Conservation (phyloP, 1,139 yeast species). For the Lodderomyces parapsilosis region DNA sequence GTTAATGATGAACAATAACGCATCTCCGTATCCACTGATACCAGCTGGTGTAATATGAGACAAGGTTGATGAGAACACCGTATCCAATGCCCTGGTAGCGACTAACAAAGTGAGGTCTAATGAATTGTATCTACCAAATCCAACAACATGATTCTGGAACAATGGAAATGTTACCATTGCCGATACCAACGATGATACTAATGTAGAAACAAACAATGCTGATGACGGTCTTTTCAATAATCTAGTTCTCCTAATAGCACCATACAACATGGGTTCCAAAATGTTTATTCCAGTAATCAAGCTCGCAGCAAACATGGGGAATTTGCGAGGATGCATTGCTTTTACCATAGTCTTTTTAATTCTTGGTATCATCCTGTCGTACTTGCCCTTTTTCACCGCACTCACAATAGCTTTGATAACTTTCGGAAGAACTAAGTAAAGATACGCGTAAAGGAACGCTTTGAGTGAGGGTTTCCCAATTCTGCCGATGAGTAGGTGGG, state of each 20-base stretch:
- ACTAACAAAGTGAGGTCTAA: constrained; percentile 36
- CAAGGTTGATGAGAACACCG: constrained; percentile 27
- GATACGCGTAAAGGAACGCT: constrained; percentile 35
- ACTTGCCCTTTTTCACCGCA: constrained; percentile 20
- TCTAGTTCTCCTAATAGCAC: constrained; percentile 15
- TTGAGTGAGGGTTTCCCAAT: constrained; percentile 27
- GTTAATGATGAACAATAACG: constrained; percentile 26
- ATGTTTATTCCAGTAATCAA: constrained; percentile 31
- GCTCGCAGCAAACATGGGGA: constrained; percentile 32
- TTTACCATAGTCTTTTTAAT: constrained; percentile 17
- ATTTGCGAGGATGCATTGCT: constrained; percentile 30
- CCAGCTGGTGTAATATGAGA: constrained; percentile 18
- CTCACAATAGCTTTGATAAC: constrained; percentile 20
- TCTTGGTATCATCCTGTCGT: constrained; percentile 17
- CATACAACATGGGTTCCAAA: constrained; percentile 31
- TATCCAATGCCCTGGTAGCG: constrained; percentile 37
- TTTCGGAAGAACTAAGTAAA: constrained; percentile 33
- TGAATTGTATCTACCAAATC: constrained; percentile 29
- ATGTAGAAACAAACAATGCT: constrained; percentile 28
- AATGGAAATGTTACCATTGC: constrained; percentile 27
- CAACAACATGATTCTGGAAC: constrained; percentile 31
- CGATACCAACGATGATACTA: constrained; percentile 28
- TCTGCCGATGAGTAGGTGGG: constrained; percentile 1
- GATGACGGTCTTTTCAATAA: constrained; percentile 16
- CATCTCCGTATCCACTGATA: constrained; percentile 25